These are phyloP conservation scores for Stephanocyclus meneghinianus DNA, from an alignment of 352 stramenopile genomes.

Conservation along the genomic window DNA sequence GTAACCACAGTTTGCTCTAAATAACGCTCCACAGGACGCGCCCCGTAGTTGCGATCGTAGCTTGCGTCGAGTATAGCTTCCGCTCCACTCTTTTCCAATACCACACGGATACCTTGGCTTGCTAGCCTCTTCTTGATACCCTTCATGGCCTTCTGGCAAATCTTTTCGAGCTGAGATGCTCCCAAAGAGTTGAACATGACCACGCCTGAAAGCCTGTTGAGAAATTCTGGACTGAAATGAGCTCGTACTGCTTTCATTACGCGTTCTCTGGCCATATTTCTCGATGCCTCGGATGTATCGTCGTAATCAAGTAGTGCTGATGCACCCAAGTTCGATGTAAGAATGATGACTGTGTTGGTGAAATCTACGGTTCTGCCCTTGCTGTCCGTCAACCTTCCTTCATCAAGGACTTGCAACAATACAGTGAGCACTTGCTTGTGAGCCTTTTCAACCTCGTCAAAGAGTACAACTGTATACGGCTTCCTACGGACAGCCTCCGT, in stretches of 20 bases:
- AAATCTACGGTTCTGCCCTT: constrained; percentile 96
- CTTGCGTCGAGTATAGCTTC: constrained; percentile 89
- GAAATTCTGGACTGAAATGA: constrained; percentile 91
- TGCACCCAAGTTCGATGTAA: constrained; percentile 96
- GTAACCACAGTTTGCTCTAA: constrained; percentile 94
- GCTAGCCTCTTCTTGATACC: constrained; percentile 81
- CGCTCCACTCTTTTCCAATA: constrained; percentile 82
- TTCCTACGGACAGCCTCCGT: constrained; percentile 93
- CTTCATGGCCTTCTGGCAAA: constrained; percentile 90
- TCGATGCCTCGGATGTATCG: constrained; percentile 36
- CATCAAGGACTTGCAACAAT: constrained; percentile 95
- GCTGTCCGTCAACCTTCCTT: constrained; percentile 95
- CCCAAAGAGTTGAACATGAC: constrained; percentile 94
- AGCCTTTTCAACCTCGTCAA: constrained; percentile 98
- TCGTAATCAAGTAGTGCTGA: constrained; percentile 85
- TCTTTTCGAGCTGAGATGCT: constrained; percentile 87
- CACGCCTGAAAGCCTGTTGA: constrained; percentile 95
- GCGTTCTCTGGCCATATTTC: constrained; percentile 66
- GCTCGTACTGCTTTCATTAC: constrained; percentile 88
- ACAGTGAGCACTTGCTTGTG: constrained; percentile 94
- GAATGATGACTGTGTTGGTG: constrained; percentile 95
- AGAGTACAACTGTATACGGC: constrained; percentile 94
- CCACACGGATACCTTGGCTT: constrained; percentile 83
- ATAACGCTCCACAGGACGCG: constrained; percentile 93
- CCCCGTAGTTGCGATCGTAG: constrained; percentile 93